Evolutionary conservation across 2,329 filamentous ascomycete species (phyloP), one percentile per base, ranked within the genome.

Genomic region (Epichloe typhina): DNA sequence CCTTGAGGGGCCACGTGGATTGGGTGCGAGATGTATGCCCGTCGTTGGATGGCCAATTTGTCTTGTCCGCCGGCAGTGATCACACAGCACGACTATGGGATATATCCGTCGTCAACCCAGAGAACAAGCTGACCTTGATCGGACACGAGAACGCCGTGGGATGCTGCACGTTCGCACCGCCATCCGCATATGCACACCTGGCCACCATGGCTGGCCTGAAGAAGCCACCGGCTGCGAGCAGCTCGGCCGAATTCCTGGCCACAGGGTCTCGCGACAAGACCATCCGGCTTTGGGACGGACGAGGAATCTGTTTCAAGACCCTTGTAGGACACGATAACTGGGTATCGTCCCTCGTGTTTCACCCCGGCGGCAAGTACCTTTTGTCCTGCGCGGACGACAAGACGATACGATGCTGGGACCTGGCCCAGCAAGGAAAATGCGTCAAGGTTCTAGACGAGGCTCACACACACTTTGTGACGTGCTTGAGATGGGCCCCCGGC

Each of bases 281-380:
- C 0, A 95, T 97, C 62, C 84, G 83, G 60, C 70, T 97, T 6
- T 96, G 90, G 88, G 88, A 95, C 64, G 78, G 83, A 11, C 79
- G 88, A 50, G 91, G 91, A 35, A 88, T 84, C 11, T 80, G 88
- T 56, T 82, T 96, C 63, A 91, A 88, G 65, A 93, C 86, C 0
- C 73, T 97, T 1, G 71, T 82, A 1, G 91, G 91, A 2, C 91
- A 96, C 64, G 90, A 96, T 65, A 96, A 96, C 64, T 97, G 91
- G 91, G 81, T 97, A 8, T 82, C 88, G 35, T 85, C 79, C 0
- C 68, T 96, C 5, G 82, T 88, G 9, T 97, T 95, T 65, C 91
- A 96, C 61, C 91, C 91, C 0, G 86, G 88, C 8, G 91, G 91
- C 42, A 94, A 91, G 67, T 96, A 93, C 61, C 75, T 97, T 1